phyloP scores from a whole-genome alignment of 495 filamentous ascomycete species.

The Niebla homalea region DNA sequence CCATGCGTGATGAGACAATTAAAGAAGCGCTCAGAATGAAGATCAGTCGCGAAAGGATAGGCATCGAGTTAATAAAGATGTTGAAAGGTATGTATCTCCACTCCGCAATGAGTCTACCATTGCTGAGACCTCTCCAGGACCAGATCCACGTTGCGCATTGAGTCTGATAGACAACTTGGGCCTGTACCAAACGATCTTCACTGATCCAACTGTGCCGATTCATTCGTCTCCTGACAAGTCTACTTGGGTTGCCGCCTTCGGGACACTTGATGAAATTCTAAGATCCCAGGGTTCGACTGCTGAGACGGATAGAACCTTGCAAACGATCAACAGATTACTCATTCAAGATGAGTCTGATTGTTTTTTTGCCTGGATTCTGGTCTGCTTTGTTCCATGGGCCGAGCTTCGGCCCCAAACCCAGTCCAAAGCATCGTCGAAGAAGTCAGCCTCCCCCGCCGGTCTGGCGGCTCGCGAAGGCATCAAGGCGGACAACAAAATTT shows the following conservation, averaged over 20 bases:
- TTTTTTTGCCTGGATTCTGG: conserved; percentile 64
- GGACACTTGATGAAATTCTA: conserved; percentile 24
- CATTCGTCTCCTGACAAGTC: conserved; percentile 17
- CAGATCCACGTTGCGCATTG: conserved; percentile 54
- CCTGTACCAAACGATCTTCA: conserved; percentile 73
- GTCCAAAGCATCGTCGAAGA: conserved; percentile 30
- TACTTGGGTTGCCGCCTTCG: conserved; percentile 37
- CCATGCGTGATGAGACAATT: conserved; percentile 67
- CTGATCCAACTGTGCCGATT: conserved; percentile 36
- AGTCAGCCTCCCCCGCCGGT: conserved; percentile 37
- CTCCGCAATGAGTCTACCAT: not conserved
- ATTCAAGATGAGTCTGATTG: conserved; percentile 43
- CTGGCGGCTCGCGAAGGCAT: conserved; percentile 62
- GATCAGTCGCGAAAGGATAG: conserved; percentile 82
- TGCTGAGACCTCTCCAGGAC: conserved; percentile 30
- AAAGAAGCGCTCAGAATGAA: conserved; percentile 66
- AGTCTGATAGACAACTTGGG: conserved; percentile 58
- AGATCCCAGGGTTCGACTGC: conserved; percentile 1
- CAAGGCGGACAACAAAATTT: conserved; percentile 60
- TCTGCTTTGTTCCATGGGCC: conserved; percentile 65
- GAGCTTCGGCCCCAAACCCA: conserved; percentile 33
- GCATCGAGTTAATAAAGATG: conserved; percentile 81
- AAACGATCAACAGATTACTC: conserved; percentile 37
- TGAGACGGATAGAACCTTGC: conserved; percentile 36
- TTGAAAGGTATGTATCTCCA: conserved; percentile 43